Conservation (phyloP, 768 basidiomycete genomes). For the Paxillus rubicundulus region DNA sequence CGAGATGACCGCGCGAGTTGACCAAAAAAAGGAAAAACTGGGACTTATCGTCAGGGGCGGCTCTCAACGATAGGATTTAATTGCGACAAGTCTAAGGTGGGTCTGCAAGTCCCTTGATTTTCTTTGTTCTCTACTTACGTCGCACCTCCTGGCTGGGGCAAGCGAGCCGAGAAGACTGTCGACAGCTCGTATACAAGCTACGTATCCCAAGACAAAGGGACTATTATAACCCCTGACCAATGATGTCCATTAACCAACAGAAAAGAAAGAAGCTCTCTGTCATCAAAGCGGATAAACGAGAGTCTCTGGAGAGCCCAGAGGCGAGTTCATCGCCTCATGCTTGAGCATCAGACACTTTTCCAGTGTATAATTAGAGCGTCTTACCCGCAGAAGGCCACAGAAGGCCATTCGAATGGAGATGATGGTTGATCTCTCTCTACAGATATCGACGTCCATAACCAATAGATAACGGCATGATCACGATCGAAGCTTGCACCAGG, state of each 20-base stretch:
- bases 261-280: background rate
- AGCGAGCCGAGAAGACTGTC: too few species aligned
- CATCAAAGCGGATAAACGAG: background rate
- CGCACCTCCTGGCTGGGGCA: background rate
- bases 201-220: background rate
- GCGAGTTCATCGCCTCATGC: slow-evolving; percentile 19
- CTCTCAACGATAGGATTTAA: background rate
- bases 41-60: background rate
- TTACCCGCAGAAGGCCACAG: slow-evolving; percentile 11
- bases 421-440: slow-evolving; percentile 17
- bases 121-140: background rate
- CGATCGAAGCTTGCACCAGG: slow-evolving; percentile 10
- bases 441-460: background rate
- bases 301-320: background rate
- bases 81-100: background rate
- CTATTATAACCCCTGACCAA: background rate
- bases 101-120: background rate
- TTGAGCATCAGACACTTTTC: slow-evolving; percentile 5
- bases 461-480: slow-evolving; percentile 15
- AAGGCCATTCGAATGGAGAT: slow-evolving; percentile 10
- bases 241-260: background rate
- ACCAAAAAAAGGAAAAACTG: slow-evolving; percentile 11
- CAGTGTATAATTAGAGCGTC: slow-evolving; percentile 15
- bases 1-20: slow-evolving; percentile 32
- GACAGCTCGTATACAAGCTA: too few species aligned